These are phyloP conservation scores for Coffea humblotiana DNA, from an alignment of 305 asterid species.

Conservation along the genomic window DNA sequence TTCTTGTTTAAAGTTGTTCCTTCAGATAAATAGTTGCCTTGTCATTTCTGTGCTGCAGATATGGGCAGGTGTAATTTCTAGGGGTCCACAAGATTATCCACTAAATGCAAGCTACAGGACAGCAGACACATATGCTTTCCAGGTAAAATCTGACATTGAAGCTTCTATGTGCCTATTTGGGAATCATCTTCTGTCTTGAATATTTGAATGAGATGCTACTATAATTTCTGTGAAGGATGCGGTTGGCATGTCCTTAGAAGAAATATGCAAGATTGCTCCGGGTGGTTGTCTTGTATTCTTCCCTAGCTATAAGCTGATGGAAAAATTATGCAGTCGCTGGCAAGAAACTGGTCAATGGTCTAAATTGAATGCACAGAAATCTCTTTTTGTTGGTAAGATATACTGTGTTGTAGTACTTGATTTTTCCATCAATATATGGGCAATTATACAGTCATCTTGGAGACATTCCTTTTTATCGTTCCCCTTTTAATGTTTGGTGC, in stretches of 20 bases:
- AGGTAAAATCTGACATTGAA: conserved; percentile 51
- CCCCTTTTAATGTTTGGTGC: not conserved
- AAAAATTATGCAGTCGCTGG: conserved; percentile 85
- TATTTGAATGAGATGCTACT: conserved; percentile 22
- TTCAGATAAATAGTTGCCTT: conserved; percentile 26
- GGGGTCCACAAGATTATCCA: conserved; percentile 81
- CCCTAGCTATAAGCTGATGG: conserved; percentile 96
- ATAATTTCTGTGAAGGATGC: conserved; percentile 60
- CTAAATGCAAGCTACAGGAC: conserved; percentile 91
- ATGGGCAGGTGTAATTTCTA: conserved; percentile 86
- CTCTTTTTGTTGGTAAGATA: conserved; percentile 77
- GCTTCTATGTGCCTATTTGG: not conserved
- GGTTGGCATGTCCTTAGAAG: conserved; percentile 82
- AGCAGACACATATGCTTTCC: conserved; percentile 77
- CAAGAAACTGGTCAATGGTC: conserved; percentile 93
- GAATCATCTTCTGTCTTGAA: conserved; percentile 20
- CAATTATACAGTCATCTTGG: not conserved
- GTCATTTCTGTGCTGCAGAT: conserved; percentile 45
- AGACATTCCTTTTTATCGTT: not conserved
- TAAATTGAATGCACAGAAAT: conserved; percentile 72
- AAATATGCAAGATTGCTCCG: conserved; percentile 80
- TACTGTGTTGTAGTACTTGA: not conserved
- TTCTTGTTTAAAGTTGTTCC: conserved; percentile 21
- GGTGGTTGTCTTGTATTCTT: conserved; percentile 95
- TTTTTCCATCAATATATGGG: not conserved